These are phyloP conservation scores for Ilex asprella DNA, from an alignment of 257 asterid species.

Conservation along the genomic window DNA sequence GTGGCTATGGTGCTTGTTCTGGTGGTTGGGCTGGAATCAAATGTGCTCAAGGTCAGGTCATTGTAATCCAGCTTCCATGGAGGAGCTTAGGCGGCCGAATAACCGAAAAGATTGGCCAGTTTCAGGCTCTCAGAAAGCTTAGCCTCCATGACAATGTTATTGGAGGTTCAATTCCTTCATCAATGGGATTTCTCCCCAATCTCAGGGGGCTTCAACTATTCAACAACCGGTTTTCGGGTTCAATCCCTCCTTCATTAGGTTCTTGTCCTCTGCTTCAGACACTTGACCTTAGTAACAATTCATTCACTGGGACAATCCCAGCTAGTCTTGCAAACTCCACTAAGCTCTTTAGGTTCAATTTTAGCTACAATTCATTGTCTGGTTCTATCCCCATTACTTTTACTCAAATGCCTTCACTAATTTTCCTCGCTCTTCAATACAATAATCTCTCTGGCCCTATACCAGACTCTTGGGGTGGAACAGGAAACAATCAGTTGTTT, in stretches of 20 bases:
- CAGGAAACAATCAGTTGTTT: conserved; percentile 20
- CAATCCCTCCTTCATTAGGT: conserved; percentile 76
- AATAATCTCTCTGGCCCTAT: conserved; percentile 64
- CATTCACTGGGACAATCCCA: conserved; percentile 60
- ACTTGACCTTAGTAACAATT: conserved; percentile 69
- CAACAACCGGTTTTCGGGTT: conserved; percentile 69
- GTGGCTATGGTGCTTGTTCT: conserved; percentile 82
- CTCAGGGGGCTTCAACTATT: conserved; percentile 86
- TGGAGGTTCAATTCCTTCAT: conserved; percentile 63
- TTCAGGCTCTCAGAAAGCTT: conserved; percentile 76
- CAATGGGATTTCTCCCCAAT: conserved; percentile 66
- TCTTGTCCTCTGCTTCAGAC: conserved; percentile 66
- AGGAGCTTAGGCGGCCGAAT: conserved; percentile 67
- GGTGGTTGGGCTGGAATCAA: conserved; percentile 88
- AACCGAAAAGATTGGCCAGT: conserved; percentile 67
- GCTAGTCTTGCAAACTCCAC: conserved; percentile 50
- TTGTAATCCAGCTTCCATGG: conserved; percentile 96
- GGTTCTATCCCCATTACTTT: conserved; percentile 59
- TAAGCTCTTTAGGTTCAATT: conserved; percentile 62
- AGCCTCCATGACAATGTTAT: conserved; percentile 88
- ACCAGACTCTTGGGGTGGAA: conserved; percentile 57
- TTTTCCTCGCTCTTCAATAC: conserved; percentile 48
- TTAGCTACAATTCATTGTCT: conserved; percentile 64
- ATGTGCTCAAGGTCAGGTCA: conserved; percentile 91
- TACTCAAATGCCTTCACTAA: conserved; percentile 44